Evolutionary conservation across 306 rosid genomes (phyloP), one percentile per base, ranked within the genome.

Genomic region (apple (Malus domestica)): DNA sequence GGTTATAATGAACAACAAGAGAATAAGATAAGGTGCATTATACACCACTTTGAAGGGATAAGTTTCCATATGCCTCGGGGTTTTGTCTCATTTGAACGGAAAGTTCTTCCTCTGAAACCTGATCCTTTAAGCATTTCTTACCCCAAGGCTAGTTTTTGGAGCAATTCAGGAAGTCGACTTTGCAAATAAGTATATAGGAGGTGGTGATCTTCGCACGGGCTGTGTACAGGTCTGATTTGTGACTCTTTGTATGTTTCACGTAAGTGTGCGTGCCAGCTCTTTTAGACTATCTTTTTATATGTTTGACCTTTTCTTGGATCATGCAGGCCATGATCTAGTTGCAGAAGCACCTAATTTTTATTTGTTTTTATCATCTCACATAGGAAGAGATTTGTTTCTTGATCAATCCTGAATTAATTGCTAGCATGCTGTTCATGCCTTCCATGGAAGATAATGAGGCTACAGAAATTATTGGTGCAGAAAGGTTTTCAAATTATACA

Each of bases 311-410:
- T 49, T 76, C 70, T 40, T 79, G 73, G 73, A 58, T 68, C 67
- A 40, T 15, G 40, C 76, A 71, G 76, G 77, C 40, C 70, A 76
- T 72, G 73, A 32, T 80, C 18, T 74, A 27, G 55, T 57, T 77
- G 79, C 61, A 42, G 73, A 80, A 42, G 46, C 74, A 76, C 73
- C 59, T 73, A 59, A 68, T 70, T 62, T 71, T 80, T 30, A 75
- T 76, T 59, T 57, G 66, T 79, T 71, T 18, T 70, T 58, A 63
- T 69, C 19, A 14, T 85, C 65, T 83, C 65, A 57, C 68, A 76
- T 82, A 92, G 98, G 98, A 94, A 83, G 98, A 94, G 86, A 94
- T 94, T 67, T 95, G 98, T 72, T 94, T 94, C 82, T 89, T 94
- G 98, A 70, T 89, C 84, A 86, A 84, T 85, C 96, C 96, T 38